Base-by-base conservation (phyloP, 2,329 filamentous ascomycete genomes). In the Torrubiella hemipterigena region DNA sequence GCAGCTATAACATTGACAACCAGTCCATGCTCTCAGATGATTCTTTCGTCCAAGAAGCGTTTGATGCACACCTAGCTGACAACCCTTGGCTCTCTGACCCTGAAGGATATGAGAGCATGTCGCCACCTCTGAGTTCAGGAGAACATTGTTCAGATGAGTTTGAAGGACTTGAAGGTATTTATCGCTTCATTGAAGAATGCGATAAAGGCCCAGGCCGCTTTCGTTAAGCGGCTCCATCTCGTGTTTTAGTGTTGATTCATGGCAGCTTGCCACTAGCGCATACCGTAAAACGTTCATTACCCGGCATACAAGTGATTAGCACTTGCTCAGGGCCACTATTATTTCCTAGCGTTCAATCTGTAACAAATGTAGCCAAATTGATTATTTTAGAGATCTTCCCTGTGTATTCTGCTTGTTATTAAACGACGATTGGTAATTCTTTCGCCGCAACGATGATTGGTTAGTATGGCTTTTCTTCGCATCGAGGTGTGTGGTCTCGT, bases 131-230 rank as follows among this genome's bases (percentile, higher is more conserved):
- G n/a, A 65, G 56, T 41, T 63, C 62, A 7, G 55, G 49, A 12
- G 60, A 59, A 38, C 58, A 59, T 26, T 51, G 47, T 25, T 65
- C 64, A 1, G 57, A 63, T 27, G 62, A 67, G 3, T 70, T 62
- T 37, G 67, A 74, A 30, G 69, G 69, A 2, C 41, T 73, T 3
- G 67, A 73, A 36, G 70, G 69, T 5, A 65, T 75, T 21, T 70
- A 74, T 45, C 58, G 61, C 12, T 75, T 75, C 39, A 36, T 75
- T 18, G 69, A 71, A 42, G 70, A 72, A 42, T 75, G 69, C 41
- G 68, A 73, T 37, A 59, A 61, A 17, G 51, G 50, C 23, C 44
- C 49, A 35, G 54, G 53, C 14, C 49, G 48, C 29, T 38, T 58
- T 24, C 46, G 49, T 17, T 49, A 39, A 49, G 3, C 11, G 29